Conservation (phyloP, 805 yeast species). For the Candida yuanshanica region DNA sequence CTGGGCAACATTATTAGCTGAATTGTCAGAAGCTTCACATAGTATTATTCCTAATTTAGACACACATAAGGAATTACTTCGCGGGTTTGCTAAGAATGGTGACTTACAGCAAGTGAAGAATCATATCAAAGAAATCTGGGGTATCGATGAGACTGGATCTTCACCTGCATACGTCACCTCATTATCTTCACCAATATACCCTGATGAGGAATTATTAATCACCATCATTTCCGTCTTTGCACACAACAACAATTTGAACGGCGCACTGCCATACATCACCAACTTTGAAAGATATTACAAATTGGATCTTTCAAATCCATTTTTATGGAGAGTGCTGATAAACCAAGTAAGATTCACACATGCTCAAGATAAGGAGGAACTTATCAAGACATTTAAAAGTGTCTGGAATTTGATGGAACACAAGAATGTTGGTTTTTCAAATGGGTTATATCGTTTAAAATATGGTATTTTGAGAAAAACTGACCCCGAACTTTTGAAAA, state of each 20-base stretch:
- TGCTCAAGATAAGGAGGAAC: background rate
- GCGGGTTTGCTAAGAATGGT: constrained; percentile 17
- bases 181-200: constrained; percentile 14
- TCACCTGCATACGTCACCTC: constrained; percentile 6
- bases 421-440: constrained; percentile 6
- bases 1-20: constrained; percentile 1
- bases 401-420: constrained; percentile 16
- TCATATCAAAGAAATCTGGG: constrained; percentile 19
- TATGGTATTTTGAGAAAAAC: constrained; percentile 6
- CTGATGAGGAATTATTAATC: constrained; percentile 14
- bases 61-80: constrained; percentile 17
- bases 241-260: constrained; percentile 7
- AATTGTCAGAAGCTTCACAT: constrained; percentile 5
- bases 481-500: constrained; percentile 5
- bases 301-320: constrained; percentile 2
- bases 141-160: constrained; percentile 9
- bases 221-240: constrained; percentile 15
- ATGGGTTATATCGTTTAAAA: constrained; percentile 11
- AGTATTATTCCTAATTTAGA: constrained; percentile 12
- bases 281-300: constrained; percentile 13
- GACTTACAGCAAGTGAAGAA: constrained; percentile 15
- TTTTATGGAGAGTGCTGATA: constrained; percentile 16
- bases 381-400: constrained; percentile 5
- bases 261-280: constrained; percentile 10
- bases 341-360: constrained; percentile 7